Percentiles rank a stretch among this genome's conserved stretches.
Conservation (phyloP, 495 filamentous ascomycete genomes). For the Talaromyces liani region DNA sequence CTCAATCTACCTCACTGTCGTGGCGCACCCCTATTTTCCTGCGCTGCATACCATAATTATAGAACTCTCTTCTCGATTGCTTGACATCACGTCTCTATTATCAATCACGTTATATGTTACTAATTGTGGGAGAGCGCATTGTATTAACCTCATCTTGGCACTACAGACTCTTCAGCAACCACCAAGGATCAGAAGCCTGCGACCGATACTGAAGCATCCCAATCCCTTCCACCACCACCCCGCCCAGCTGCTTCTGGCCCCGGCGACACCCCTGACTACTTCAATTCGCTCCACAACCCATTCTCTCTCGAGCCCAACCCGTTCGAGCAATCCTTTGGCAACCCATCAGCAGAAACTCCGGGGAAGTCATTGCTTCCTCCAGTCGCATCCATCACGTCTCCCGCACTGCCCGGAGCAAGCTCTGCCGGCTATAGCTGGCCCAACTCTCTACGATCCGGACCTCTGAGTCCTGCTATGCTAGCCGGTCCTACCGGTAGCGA, state of each 20-base stretch:
- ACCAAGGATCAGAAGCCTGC: constrained; percentile 32
- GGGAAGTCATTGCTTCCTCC: constrained; percentile 86
- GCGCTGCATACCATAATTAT: neutral
- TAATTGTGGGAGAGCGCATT: neutral
- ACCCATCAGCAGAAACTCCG: constrained; percentile 69
- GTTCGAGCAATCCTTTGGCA: constrained; percentile 88
- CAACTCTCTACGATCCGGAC: constrained; percentile 82
- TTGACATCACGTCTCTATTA: neutral
- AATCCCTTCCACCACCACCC: constrained; percentile 69
- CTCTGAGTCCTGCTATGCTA: constrained; percentile 95
- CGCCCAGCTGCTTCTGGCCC: constrained; percentile 55
- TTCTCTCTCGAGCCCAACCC: constrained; percentile 87
- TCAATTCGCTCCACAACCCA: constrained; percentile 55
- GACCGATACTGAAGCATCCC: constrained; percentile 23
- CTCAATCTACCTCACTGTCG: neutral
- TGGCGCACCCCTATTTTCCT: constrained; percentile 1
- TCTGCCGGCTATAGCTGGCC: constrained; percentile 68
- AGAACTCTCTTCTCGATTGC: neutral
- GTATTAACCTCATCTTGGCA: constrained; percentile 2
- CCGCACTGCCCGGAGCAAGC: constrained; percentile 67
- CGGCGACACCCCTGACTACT: constrained; percentile 68
- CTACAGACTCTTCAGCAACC: constrained; percentile 37
- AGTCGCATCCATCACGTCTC: constrained; percentile 86
- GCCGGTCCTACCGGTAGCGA: constrained; percentile 75
- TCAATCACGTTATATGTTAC: neutral